phyloP scores from a whole-genome alignment of 345 rosid species.

The Heritiera littoralis region DNA sequence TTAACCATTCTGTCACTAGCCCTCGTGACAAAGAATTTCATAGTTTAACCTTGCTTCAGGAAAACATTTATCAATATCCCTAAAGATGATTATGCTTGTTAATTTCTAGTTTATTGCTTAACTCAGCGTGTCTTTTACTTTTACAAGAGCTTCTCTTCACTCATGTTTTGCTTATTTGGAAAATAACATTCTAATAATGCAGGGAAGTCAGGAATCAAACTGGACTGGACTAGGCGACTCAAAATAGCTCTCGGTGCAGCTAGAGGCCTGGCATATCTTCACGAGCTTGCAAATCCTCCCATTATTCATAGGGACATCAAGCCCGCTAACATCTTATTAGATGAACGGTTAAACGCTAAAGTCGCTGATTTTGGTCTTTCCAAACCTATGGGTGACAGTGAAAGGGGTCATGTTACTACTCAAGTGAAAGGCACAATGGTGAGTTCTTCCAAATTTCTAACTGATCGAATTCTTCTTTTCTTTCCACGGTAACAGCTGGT shows the following conservation, averaged over 20 bases:
- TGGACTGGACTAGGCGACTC: slow-evolving; percentile 84
- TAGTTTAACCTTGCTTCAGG: background rate
- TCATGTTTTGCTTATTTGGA: background rate
- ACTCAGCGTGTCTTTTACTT: background rate
- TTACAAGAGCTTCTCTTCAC: background rate
- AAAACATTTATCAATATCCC: background rate
- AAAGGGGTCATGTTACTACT: slow-evolving; percentile 74
- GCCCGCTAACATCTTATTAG: slow-evolving; percentile 76
- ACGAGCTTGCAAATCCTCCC: slow-evolving; percentile 94
- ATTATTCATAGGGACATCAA: slow-evolving; percentile 94
- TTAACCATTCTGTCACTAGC: background rate
- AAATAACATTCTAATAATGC: slow-evolving; percentile 14
- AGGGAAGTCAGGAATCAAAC: slow-evolving; percentile 77
- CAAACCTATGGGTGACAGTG: slow-evolving; percentile 59
- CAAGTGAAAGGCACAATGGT: slow-evolving; percentile 99
- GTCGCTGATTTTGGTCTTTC: slow-evolving; percentile 96
- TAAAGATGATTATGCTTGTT: background rate
- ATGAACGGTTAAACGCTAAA: slow-evolving; percentile 75
- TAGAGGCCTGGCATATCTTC: slow-evolving; percentile 82
- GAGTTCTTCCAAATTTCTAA: slow-evolving; percentile 27
- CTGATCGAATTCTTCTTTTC: background rate
- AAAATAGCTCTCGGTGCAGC: slow-evolving; percentile 79
- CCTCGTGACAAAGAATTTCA: background rate
- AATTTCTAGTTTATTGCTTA: background rate
- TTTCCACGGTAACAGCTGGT: background rate